These are phyloP conservation scores for Gamarada debralockiae DNA, from an alignment of 495 filamentous ascomycete species.

Conservation along the genomic window DNA sequence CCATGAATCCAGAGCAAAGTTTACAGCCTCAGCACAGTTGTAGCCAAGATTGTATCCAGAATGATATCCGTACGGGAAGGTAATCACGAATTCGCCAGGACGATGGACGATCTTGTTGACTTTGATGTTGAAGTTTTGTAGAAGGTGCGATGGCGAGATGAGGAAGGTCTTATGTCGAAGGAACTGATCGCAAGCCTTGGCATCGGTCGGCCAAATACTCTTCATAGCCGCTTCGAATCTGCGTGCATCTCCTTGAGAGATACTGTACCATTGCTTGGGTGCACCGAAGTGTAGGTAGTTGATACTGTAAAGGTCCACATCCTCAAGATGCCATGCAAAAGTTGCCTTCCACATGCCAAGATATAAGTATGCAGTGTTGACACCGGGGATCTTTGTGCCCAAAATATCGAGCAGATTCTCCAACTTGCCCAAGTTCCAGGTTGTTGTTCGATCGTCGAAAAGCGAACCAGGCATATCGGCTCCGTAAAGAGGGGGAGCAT, in stretches of 20 bases:
- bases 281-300: constrained; percentile 99
- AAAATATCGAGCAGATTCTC: constrained; percentile 91
- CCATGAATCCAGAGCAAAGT: constrained; percentile 95
- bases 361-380: constrained; percentile 98
- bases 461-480: constrained; percentile 95
- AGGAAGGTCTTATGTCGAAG: constrained; percentile 96
- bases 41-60: constrained; percentile 98
- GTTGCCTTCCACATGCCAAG: constrained; percentile 99
- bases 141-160: constrained; percentile 86
- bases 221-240: constrained; percentile 95
- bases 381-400: constrained; percentile 91
- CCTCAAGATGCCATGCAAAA: constrained; percentile 98
- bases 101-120: constrained; percentile 96
- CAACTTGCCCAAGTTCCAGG: constrained; percentile 93
- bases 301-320: constrained; percentile 98
- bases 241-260: constrained; percentile 92
- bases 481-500: constrained; percentile 90
- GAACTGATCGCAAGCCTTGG: constrained; percentile 97
- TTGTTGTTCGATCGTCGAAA: constrained; percentile 81
- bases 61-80: constrained; percentile 97
- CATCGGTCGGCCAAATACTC: constrained; percentile 89
- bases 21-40: constrained; percentile 98
- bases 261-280: constrained; percentile 99
- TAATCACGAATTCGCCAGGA: constrained; percentile 97
- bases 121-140: constrained; percentile 84